Base-by-base conservation (phyloP, 306 rosid species). In the Quercus cerris region DNA sequence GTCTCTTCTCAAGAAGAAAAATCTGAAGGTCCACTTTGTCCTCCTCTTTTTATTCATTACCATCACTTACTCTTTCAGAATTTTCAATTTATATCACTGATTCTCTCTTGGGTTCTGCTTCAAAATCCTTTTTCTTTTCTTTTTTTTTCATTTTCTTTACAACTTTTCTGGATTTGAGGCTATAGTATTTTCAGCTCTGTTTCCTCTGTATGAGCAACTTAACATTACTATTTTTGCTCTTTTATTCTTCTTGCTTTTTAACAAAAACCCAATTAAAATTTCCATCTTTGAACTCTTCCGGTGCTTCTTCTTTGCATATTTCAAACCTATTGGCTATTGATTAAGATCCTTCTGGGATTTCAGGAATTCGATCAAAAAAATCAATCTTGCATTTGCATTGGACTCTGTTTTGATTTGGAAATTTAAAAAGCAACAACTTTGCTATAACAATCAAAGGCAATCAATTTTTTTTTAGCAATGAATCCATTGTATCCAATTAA, bases 401-500 rank as follows among this genome's bases (percentile, higher is more conserved):
- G 33, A 66, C 77, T 28, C 61, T 35, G 25, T 71, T 22, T 38
- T 35, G 3, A 7, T 61, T 30, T 22, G 22, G 54, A 20, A 74
- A 25, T 67, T 23, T 76, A 62, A 12, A 6, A 12, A 3, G 54
- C 38, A 28, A 20, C 63, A 75, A 69, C 62, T n/a, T 33, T 31
- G 56, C 35, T 12, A 20, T n/a, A 62, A 6, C 35, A 28, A 49
- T 15, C 31, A 1, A 56, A 12, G 33, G 14, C 18, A 2, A 41
- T 18, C 56, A 3, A 74, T 2, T 41, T 74, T 23, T 13, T 13
- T 70, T 0, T 2, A 22, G 72, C 23, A 25, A 93, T 93, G 99
- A 86, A 84, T 79, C 83, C 85, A 61, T 51, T 85, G 52, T 87
- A 82, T 38, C 79, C 88, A 4, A 86, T 95, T 51, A 89, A 93